A percentile compares a stretch with the other conserved stretches of the same genome.
Conservation (phyloP, 257 asterid genomes). For the Forsythia suspensa region DNA sequence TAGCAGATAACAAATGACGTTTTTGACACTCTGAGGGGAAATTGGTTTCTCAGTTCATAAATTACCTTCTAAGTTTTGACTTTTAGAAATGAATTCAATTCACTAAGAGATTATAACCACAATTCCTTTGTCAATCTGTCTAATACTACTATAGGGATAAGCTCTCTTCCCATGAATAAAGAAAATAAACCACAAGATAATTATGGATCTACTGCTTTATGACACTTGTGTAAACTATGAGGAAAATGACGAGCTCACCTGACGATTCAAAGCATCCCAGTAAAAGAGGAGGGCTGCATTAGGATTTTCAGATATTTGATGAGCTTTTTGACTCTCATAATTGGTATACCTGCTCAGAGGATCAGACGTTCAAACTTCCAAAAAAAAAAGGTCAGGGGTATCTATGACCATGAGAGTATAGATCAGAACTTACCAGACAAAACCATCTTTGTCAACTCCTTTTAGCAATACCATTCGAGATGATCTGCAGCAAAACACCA, state of each 20-base stretch:
- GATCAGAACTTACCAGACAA: slow-evolving; percentile 62
- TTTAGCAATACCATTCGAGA: slow-evolving; percentile 76
- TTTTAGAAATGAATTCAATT: neutral
- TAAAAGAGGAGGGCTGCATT: slow-evolving; percentile 71
- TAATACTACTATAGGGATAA: slow-evolving; percentile 9
- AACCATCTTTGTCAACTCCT: slow-evolving; percentile 64
- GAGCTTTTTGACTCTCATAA: slow-evolving; percentile 70
- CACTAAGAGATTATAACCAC: neutral
- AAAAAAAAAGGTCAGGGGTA: slow-evolving; percentile 16
- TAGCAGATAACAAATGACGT: neutral
- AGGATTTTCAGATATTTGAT: slow-evolving; percentile 70
- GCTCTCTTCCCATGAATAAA: neutral
- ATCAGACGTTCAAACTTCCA: slow-evolving; percentile 22
- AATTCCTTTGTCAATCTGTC: slow-evolving; percentile 14
- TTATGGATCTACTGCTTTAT: slow-evolving; percentile 7
- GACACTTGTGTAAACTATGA: slow-evolving; percentile 1
- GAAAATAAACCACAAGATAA: slow-evolving; percentile 12
- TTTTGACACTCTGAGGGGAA: neutral
- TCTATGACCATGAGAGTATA: slow-evolving; percentile 20
- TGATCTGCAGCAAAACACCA: slow-evolving; percentile 46
- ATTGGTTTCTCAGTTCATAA: neutral
- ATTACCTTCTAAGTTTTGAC: neutral
- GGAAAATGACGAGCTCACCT: slow-evolving; percentile 40
- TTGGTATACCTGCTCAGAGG: slow-evolving; percentile 64
- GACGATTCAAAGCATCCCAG: slow-evolving; percentile 74